A percentile compares a stretch with the other conserved stretches of the same genome.
phyloP scores from a whole-genome alignment of 805 yeast genomes.

The Saturnispora hagleri region DNA sequence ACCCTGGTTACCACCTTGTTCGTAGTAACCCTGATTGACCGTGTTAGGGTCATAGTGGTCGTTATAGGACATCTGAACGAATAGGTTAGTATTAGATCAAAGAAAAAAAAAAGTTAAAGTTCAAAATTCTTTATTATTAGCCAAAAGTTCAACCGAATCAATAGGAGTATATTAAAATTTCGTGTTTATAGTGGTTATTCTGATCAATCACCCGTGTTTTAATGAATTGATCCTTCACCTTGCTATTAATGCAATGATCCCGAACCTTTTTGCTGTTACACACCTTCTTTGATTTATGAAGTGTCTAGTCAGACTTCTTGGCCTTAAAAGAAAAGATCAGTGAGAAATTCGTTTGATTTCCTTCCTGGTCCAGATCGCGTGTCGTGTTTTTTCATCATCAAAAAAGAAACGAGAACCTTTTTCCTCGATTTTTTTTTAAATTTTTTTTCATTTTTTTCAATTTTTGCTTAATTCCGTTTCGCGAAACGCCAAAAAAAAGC shows the following conservation, averaged over 20 bases:
- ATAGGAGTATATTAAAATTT: neutral
- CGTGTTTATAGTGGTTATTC: neutral
- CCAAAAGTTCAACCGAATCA: neutral
- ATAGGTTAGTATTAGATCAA: constrained; percentile 9
- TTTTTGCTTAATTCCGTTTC: neutral
- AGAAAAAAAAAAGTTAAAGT: neutral
- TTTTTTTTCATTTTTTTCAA: too few relatives aligned
- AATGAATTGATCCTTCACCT: neutral
- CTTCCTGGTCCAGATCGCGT: neutral
- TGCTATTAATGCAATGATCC: neutral
- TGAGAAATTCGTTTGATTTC: neutral
- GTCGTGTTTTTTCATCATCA: neutral
- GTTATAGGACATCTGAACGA: constrained; percentile 48
- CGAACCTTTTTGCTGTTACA: neutral
- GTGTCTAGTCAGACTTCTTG: constrained; percentile 5
- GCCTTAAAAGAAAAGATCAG: neutral
- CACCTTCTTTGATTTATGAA: neutral
- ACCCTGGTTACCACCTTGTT: constrained; percentile 30
- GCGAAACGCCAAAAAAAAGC: neutral
- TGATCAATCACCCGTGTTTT: neutral
- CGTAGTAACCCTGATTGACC: constrained; percentile 17
- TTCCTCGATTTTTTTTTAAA: neutral
- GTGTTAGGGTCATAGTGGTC: constrained; percentile 42
- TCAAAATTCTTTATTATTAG: neutral
- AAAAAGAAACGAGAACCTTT: neutral